Evolutionary conservation across 1,139 yeast genomes (phyloP).

Genomic region (Hemisphaericaspora xylofermentans): DNA sequence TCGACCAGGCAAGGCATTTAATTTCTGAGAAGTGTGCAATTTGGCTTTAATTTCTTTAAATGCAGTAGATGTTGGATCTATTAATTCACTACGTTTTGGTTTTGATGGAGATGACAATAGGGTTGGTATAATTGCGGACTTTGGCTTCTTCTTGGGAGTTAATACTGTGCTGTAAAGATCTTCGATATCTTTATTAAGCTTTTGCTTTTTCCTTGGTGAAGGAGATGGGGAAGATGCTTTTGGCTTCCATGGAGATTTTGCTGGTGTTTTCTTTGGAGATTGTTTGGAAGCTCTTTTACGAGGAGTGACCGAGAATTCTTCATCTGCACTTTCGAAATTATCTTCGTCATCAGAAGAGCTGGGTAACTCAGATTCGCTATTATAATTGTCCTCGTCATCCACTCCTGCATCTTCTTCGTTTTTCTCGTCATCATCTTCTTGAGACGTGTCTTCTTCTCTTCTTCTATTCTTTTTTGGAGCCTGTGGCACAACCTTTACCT

Average conservation of each 20-base stretch:
- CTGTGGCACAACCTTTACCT: not conserved
- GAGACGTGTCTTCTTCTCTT: not conserved
- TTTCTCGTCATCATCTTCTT: not conserved
- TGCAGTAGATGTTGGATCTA: conserved; percentile 36
- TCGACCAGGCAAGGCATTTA: conserved; percentile 78
- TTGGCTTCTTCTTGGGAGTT: conserved; percentile 15
- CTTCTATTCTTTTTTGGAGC: not conserved
- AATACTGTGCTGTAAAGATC: conserved; percentile 11
- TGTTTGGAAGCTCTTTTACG: conserved; percentile 7
- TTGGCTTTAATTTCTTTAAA: conserved; percentile 57
- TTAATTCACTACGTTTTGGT: conserved; percentile 26
- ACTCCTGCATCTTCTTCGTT: conserved; percentile 5
- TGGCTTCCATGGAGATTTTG: conserved; percentile 4
- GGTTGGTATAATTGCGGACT: conserved; percentile 17
- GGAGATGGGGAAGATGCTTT: conserved; percentile 7
- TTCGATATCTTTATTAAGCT: conserved; percentile 7
- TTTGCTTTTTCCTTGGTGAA: conserved; percentile 7
- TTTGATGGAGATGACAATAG: conserved; percentile 33
- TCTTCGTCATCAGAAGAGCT: conserved; percentile 12
- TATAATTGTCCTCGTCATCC: too few relatives aligned
- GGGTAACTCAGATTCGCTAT: too few relatives aligned
- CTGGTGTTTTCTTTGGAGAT: not conserved
- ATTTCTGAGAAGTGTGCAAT: conserved; percentile 63
- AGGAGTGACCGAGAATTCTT: conserved; percentile 6
- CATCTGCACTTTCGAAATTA: conserved; percentile 7